Conservation (phyloP, 2,329 filamentous ascomycete genomes). For the Aspergillus arachidicola region DNA sequence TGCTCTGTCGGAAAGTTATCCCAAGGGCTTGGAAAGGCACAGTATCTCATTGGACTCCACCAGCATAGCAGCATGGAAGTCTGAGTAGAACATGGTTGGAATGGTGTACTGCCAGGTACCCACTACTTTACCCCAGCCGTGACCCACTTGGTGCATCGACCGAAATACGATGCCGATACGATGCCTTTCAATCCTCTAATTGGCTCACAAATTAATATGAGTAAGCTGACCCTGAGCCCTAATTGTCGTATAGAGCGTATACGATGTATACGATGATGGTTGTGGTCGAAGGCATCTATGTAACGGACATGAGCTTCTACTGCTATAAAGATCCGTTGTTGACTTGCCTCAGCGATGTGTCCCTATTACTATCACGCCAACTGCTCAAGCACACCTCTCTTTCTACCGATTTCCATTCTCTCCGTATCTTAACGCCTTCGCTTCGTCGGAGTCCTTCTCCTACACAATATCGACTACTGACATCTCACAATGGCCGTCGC, state of each 20-base stretch:
- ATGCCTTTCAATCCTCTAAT: not conserved
- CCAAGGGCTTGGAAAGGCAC: not conserved
- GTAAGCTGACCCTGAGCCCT: not conserved
- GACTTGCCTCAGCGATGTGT: not conserved
- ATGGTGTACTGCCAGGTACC: not conserved
- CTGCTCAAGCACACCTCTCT: not conserved
- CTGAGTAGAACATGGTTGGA: not conserved
- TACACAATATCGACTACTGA: not conserved
- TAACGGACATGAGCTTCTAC: not conserved
- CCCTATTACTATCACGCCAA: not conserved
- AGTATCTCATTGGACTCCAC: not conserved
- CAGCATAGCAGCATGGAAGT: not conserved
- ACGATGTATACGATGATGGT: not conserved
- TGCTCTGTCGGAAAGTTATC: not conserved
- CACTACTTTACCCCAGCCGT: not conserved
- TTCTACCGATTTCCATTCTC: not conserved
- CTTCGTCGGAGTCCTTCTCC: not conserved
- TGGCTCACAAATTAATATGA: not conserved
- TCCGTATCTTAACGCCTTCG: not conserved
- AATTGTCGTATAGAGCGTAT: slow-evolving; percentile 3
- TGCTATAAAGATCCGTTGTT: not conserved
- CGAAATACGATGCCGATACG: not conserved
- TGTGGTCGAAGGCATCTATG: not conserved
- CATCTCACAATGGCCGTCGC: slow-evolving; percentile 1
- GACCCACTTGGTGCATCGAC: slow-evolving; percentile 1